Base-by-base conservation (phyloP, 129 eudicot genomes). In the Lactuca sativa region DNA sequence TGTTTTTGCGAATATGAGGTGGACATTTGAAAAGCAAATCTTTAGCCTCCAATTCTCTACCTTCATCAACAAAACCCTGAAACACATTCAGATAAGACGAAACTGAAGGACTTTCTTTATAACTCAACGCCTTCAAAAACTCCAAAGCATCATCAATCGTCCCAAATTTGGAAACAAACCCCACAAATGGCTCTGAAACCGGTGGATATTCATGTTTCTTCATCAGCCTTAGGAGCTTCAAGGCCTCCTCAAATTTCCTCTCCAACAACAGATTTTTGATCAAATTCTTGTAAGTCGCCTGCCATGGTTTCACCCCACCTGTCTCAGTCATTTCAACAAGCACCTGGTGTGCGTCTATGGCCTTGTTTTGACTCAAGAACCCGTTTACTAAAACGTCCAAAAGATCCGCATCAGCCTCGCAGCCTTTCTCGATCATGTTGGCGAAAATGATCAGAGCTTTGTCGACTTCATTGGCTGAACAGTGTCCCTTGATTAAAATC, bases 141-240 rank as follows among this genome's bases (percentile, higher is more conserved):
- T 80, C 81, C 78, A 59, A 51, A 56, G 91, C 92, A 82, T 95
- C 86, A 53, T 95, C 89, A 56, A 83, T 83, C 0, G 89, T 77
- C 66, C 99, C 99, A 60, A 8, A 74, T 72, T 82, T 87, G 3
- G 97, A 81, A 37, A 95, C 62, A 63, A 80, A 86, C 36, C 73
- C 69, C 4, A 77, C 61, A 74, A 90, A 81, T 13, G 96, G 89
- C 31, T 87, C 87, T 0, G 86, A 57, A 74, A 66, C 82, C 21
- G 97, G 97, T 1, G 97, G 99, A 70, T 90, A 84, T 1, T 81
- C 77, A 5, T 87, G 93, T 79, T 87, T 76, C 83, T 70, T 90
- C 99, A 90, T 90, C 43, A 82, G 68, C 16, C 57, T 77, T n/a
- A 95, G 82, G 25, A 90, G 90, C 63, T 80, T 73, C 76, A 90